phyloP scores from a whole-genome alignment of 2,329 filamentous ascomycete species.

The Penicillium fuscoglaucum region DNA sequence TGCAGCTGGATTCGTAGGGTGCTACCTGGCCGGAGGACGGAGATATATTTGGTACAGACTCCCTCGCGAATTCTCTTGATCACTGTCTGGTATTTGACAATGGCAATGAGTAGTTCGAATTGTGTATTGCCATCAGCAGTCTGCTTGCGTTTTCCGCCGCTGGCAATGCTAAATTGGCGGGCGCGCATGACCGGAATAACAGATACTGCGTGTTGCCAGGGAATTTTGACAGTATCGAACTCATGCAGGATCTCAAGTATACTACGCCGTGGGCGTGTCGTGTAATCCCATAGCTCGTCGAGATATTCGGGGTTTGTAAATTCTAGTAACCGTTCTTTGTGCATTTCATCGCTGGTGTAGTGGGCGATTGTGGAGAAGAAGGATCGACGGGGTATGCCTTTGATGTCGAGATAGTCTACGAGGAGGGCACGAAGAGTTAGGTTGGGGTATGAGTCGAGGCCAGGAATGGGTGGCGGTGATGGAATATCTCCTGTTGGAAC shows the following conservation, averaged over 20 bases:
- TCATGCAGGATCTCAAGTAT: constrained; percentile 92
- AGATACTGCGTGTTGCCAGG: constrained; percentile 68
- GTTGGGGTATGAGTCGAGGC: constrained; percentile 35
- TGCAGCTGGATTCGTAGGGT: constrained; percentile 60
- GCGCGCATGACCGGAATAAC: constrained; percentile 80
- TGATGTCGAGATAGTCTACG: constrained; percentile 82
- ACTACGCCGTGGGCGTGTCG: constrained; percentile 81
- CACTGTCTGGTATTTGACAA: constrained; percentile 88
- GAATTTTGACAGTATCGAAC: constrained; percentile 80
- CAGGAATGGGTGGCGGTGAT: constrained; percentile 36
- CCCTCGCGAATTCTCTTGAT: constrained; percentile 81
- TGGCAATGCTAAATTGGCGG: constrained; percentile 92
- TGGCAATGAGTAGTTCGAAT: constrained; percentile 75
- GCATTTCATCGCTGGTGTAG: constrained; percentile 69
- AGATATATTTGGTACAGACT: constrained; percentile 85
- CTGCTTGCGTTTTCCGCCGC: constrained; percentile 57
- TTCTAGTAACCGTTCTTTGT: constrained; percentile 79
- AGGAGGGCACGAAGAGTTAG: constrained; percentile 74
- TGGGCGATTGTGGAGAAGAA: constrained; percentile 80
- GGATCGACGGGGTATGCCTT: constrained; percentile 79
- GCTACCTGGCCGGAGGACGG: constrained; percentile 60
- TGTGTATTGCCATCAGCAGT: constrained; percentile 44
- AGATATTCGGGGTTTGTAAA: constrained; percentile 77
- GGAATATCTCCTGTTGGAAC: constrained; percentile 28
- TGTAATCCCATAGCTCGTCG: constrained; percentile 95